These are phyloP conservation scores for Brassica napus DNA, from an alignment of 345 rosid species.

Conservation along the genomic window Da-Ae NC_063447.1:12351501-12352000, in stretches of 20 bases:
- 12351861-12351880: too few relatives aligned
- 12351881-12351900: constrained; percentile 42
- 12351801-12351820: too few relatives aligned
- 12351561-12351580: background rate
- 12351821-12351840: too few relatives aligned
- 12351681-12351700: constrained; percentile 56
- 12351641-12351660: constrained; percentile 72
- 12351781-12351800: too few relatives aligned
- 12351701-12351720: constrained; percentile 32
- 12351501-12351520: constrained; percentile 1
- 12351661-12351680: constrained; percentile 72
- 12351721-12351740: constrained; percentile 3
- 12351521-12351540: background rate
- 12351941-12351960: constrained; percentile 85
- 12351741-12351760: background rate
- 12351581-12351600: constrained; percentile 13
- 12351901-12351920: constrained; percentile 88
- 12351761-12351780: too few relatives aligned
- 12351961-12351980: constrained; percentile 92
- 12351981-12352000: constrained; percentile 93
- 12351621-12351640: constrained; percentile 64
- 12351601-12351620: constrained; percentile 70
- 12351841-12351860: too few relatives aligned
- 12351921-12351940: constrained; percentile 75
- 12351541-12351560: background rate